A percentile compares a stretch with the other conserved stretches of the same genome.
phyloP scores from a whole-genome alignment of 2,329 filamentous ascomycete genomes.

The Tolypocladium paradoxum region DNA sequence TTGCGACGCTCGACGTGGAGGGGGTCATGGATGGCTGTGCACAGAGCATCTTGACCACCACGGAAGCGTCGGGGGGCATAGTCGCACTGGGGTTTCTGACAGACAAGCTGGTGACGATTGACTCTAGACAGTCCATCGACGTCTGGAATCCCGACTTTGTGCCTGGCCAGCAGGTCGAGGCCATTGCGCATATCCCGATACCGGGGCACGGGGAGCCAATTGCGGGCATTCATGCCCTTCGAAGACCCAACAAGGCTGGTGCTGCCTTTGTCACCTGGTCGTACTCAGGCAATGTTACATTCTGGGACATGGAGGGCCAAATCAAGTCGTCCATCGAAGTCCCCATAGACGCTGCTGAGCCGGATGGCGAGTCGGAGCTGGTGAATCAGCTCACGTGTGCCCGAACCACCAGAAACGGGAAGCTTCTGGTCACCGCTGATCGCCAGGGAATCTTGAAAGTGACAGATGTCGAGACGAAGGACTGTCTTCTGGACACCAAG shows the following conservation, averaged over 20 bases:
- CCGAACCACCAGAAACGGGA: constrained; percentile 48
- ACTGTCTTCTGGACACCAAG: constrained; percentile 60
- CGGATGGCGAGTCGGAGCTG: constrained; percentile 38
- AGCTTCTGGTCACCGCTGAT: constrained; percentile 72
- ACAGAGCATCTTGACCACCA: constrained; percentile 26
- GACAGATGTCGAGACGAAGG: constrained; percentile 50
- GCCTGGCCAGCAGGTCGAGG: constrained; percentile 25
- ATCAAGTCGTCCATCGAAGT: constrained; percentile 55
- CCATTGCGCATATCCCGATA: constrained; percentile 40
- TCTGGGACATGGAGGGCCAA: constrained; percentile 70
- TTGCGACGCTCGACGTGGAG: constrained; percentile 40
- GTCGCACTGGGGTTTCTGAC: constrained; percentile 59
- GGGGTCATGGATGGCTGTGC: constrained; percentile 32
- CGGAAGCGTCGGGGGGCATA: constrained; percentile 33
- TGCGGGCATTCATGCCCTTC: constrained; percentile 62
- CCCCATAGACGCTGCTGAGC: constrained; percentile 52
- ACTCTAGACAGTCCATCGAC: constrained; percentile 64
- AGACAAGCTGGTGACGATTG: constrained; percentile 62
- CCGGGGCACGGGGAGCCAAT: constrained; percentile 54
- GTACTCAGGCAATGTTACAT: constrained; percentile 63
- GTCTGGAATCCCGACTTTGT: constrained; percentile 43
- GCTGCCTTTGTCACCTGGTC: constrained; percentile 88
- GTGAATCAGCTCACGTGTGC: constrained; percentile 51
- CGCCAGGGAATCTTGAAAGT: constrained; percentile 72
- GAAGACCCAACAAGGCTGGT: constrained; percentile 45